These are phyloP conservation scores for Annulohypoxylon bovei DNA, from an alignment of 495 filamentous ascomycete species.

Conservation along the genomic window DNA sequence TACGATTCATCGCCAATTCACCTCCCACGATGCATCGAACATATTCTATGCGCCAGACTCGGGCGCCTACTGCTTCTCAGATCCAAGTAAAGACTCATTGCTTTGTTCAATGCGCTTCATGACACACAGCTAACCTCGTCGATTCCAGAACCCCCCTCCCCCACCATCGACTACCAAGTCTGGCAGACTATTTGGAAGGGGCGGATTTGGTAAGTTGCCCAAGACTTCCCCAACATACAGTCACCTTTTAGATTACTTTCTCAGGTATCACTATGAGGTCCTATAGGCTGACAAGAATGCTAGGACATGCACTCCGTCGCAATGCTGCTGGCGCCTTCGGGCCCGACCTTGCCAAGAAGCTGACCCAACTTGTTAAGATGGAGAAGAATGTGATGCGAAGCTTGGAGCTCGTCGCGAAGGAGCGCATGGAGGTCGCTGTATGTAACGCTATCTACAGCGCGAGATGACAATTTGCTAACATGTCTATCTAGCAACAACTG, in stretches of 20 bases:
- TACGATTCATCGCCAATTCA: constrained; percentile 9
- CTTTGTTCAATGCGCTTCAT: constrained; percentile 12
- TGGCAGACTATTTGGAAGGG: constrained; percentile 84
- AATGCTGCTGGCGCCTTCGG: constrained; percentile 93
- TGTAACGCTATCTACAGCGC: constrained; percentile 44
- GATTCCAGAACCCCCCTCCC: constrained; percentile 86
- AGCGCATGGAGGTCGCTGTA: constrained; percentile 98
- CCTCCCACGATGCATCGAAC: constrained; percentile 85
- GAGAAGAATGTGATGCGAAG: constrained; percentile 99
- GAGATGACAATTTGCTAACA: constrained; percentile 40
- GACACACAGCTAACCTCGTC: constrained; percentile 23
- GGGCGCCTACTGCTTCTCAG: constrained; percentile 80
- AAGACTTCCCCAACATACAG: not conserved
- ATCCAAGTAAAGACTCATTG: constrained; percentile 52
- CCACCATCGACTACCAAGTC: constrained; percentile 91
- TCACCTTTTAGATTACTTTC: not conserved
- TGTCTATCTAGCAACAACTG: constrained; percentile 83
- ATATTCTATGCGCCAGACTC: constrained; percentile 97
- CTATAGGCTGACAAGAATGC: constrained; percentile 30
- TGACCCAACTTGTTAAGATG: constrained; percentile 98
- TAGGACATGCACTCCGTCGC: constrained; percentile 94
- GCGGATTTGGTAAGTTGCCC: constrained; percentile 74
- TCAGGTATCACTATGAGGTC: not conserved
- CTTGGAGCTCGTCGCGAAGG: constrained; percentile 91
- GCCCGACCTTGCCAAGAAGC: constrained; percentile 95